Evolutionary conservation across 306 rosid species (phyloP), one percentile per base, ranked within the genome.

Genomic region (Senna siamea): DNA sequence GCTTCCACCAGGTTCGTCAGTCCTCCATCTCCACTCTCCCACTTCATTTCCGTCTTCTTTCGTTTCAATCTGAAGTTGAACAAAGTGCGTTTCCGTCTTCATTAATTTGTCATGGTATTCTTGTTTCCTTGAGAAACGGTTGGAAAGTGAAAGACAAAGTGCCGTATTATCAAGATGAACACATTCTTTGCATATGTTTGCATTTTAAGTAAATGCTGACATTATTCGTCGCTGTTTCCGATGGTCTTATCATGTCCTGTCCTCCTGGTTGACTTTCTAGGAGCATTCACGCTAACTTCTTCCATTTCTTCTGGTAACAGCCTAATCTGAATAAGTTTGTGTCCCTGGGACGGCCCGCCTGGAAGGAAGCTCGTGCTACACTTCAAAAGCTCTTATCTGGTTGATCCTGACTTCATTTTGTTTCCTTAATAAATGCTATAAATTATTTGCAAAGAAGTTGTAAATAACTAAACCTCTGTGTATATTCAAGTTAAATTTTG

Each of bases 281-380:
- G 58, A 52, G 30, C 20, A 63, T 78, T 23, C 69, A 32, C 11
- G 7, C 79, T 77, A 22, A 66, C n/a, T 54, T 60, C 13, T 66
- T 55, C 41, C 43, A 9, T 56, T 57, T 72, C 68, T 20, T 71
- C 6, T 57, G 75, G 67, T 47, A 52, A 57, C 83, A 94, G 97
- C 86, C 87, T 54, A 85, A 89, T 89, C 84, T 94, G 15, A 94
- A 94, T 86, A 94, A 87, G 83, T 92, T 89, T 75, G 78, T 94
- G 80, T 92, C 92, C 6, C 81, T 94, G 80, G 98, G 98, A 81
- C 88, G 90, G 19, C 90, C 95, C 63, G 97, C 96, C 0, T 94
- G 98, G 98, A 94, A 84, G 82, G 98, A 94, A 88, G 97, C 97
- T 69, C 96, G 97, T 64, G 83, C 89, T 40, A 91, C 98, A 2